phyloP scores from a whole-genome alignment of 495 filamentous ascomycete species.

The Neurospora sp. region DNA sequence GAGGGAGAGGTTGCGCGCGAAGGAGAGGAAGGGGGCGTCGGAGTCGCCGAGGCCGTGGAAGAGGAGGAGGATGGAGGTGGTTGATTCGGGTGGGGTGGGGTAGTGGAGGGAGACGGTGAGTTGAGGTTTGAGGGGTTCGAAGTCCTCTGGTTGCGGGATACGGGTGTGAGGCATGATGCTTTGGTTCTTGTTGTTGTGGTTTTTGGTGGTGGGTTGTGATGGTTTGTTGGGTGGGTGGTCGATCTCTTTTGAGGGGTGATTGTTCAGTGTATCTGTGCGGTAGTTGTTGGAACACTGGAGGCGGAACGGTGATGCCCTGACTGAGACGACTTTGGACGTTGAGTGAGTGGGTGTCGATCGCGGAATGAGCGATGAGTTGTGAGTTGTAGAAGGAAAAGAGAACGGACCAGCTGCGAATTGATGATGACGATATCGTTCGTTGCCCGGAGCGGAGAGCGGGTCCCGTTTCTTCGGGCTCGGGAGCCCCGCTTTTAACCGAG shows the following conservation, averaged over 20 bases:
- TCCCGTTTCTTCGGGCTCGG: neutral
- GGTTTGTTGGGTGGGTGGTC: neutral
- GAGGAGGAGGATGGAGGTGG: slow-evolving; percentile 71
- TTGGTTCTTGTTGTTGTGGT: neutral
- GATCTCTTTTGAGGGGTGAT: neutral
- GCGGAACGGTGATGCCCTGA: neutral
- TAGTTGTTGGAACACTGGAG: neutral
- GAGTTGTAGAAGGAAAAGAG: neutral
- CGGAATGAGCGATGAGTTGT: neutral
- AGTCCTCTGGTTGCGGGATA: slow-evolving; percentile 1
- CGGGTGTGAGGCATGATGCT: neutral
- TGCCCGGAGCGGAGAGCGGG: neutral
- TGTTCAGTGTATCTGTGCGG: neutral
- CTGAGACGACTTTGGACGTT: neutral
- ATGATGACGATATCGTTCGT: neutral
- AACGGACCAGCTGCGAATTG: neutral
- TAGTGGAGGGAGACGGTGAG: slow-evolving; percentile 23
- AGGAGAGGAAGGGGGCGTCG: slow-evolving; percentile 54
- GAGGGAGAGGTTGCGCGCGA: slow-evolving; percentile 63
- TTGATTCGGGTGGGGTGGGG: slow-evolving; percentile 32
- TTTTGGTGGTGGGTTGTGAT: neutral
- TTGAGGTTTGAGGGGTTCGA: slow-evolving; percentile 4
- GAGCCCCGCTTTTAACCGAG: neutral
- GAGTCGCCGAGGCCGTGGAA: slow-evolving; percentile 88
- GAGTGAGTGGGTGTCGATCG: neutral